Conservation (phyloP, 2,329 filamentous ascomycete species). For the Fusarium transvaalense region DNA sequence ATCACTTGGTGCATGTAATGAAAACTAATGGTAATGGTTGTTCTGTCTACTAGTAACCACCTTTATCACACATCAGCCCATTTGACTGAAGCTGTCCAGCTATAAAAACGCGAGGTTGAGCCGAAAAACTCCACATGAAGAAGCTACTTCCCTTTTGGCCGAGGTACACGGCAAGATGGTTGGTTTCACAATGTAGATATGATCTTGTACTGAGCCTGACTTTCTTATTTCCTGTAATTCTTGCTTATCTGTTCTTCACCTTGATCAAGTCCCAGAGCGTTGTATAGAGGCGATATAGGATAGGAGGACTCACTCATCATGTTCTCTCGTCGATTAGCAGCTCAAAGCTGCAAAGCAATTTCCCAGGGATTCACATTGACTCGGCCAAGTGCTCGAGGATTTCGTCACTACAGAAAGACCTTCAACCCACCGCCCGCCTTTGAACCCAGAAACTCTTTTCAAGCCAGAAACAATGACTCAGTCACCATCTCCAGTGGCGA, state of each 20-base stretch:
- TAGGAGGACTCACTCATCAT: conserved; percentile 9
- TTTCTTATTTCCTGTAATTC: background rate
- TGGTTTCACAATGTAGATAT: background rate
- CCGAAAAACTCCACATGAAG: conserved; percentile 45
- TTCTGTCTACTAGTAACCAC: background rate
- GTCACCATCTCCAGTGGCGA: conserved; percentile 47
- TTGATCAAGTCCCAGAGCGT: background rate
- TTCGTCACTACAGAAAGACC: conserved; percentile 7
- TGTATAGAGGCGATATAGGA: background rate
- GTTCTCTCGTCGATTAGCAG: conserved; percentile 25
- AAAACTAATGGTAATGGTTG: background rate
- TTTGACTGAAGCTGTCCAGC: conserved; percentile 39
- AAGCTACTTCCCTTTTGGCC: conserved; percentile 44
- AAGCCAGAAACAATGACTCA: conserved; percentile 1
- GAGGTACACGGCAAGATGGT: conserved; percentile 35
- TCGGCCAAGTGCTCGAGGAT: conserved; percentile 40
- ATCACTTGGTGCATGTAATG: background rate
- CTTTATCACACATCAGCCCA: conserved; percentile 1
- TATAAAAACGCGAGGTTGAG: conserved; percentile 44
- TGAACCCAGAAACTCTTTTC: conserved; percentile 19
- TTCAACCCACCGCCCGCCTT: conserved; percentile 27
- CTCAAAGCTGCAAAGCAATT: conserved; percentile 29
- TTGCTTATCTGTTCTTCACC: background rate
- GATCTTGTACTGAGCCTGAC: background rate
- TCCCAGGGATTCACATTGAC: conserved; percentile 6